Evolutionary conservation across 176 grass and related monocot species (phyloP), one percentile per base, ranked within the genome.

Genomic region (Aegilops longissima): DNA sequence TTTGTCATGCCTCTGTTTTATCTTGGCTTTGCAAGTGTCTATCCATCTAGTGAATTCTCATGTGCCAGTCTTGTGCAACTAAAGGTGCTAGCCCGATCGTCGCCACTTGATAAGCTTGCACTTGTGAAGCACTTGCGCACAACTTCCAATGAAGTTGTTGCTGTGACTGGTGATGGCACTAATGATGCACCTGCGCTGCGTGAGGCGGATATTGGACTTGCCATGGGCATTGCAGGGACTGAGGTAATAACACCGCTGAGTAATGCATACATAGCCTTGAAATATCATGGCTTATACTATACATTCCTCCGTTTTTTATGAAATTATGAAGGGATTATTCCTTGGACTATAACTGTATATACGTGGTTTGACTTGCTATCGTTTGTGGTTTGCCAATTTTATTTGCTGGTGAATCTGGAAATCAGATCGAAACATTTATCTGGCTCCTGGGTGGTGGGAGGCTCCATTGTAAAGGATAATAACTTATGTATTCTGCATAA

Each of bases 191-290:
- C 96, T 59, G 96, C 96, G 52, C 87, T 98, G 40, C 91, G 92
- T 29, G 96, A 98, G 84, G 96, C 96, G 42, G 96, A 98, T 90
- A 95, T 98, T 89, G 96, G 96, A 84, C 93, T 98, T 87, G 96
- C 96, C 80, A 98, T 98, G 96, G 96, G 96, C 66, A 89, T 98
- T 89, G 86, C 91, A 17, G 96, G 96, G 71, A 98, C 96, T 58
- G 96, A 98, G 96, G 96, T 98, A 90, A 71, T 71, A 16, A 72
- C 23, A 64, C 42, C 5, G 12, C 38, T 9, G 7, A 83, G 8
- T 71, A 30, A 77, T 80, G 80, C 59, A 27, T 73, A 1, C 23
- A 83, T 73, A 79, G 61, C 70, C 14, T 72, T 49, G 66, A 79
- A 24, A 54, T 79, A 31, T 54, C 38, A 1, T 24, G 24, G 64